phyloP scores from a whole-genome alignment of 148 eudicot species.

The Rhododendron kiyosumense region DNA sequence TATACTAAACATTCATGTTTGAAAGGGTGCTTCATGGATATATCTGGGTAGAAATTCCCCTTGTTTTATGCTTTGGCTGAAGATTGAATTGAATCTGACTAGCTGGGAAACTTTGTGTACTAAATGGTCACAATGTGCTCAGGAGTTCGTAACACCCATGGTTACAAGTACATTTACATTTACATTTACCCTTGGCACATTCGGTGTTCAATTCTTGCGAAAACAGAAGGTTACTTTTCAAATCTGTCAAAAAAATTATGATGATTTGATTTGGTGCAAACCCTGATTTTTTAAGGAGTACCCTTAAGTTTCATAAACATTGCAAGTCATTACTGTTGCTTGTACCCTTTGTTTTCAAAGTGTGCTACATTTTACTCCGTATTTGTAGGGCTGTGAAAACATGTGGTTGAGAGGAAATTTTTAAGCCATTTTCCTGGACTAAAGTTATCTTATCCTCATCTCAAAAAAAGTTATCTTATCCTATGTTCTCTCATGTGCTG shows the following conservation, averaged over 20 bases:
- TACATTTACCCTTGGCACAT: neutral
- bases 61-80: neutral
- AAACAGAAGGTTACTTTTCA: neutral
- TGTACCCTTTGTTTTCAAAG: neutral
- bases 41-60: neutral
- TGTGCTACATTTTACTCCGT: neutral
- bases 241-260: neutral
- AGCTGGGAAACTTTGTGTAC: neutral
- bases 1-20: neutral
- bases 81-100: neutral
- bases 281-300: neutral
- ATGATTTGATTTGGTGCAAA: constrained; percentile 12
- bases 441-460: neutral
- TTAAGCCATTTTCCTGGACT: neutral
- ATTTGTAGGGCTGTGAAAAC: neutral
- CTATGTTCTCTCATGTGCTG: neutral
- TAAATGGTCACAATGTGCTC: neutral
- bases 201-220: neutral
- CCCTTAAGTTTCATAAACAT: neutral
- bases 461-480: neutral
- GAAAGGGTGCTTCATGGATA: neutral
- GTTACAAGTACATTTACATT: neutral
- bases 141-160: neutral
- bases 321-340: neutral
- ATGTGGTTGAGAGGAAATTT: neutral